A percentile compares a stretch with the other conserved stretches of the same genome.
These are phyloP conservation scores for Fragaria nilgerrensis DNA, from an alignment of 306 rosid genomes.

Conservation along the genomic window DNA sequence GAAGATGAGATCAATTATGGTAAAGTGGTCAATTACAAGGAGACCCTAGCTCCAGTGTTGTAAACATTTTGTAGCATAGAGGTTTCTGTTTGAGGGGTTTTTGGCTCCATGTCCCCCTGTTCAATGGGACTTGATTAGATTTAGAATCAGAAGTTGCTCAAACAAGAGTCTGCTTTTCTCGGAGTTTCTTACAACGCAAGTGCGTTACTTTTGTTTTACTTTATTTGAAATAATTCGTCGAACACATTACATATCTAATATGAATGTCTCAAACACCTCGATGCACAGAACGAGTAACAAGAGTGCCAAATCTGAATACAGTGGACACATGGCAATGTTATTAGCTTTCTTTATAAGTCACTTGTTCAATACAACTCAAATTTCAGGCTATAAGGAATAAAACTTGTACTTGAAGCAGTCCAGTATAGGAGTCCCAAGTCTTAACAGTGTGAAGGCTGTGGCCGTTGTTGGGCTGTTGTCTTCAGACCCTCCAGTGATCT, in stretches of 20 bases:
- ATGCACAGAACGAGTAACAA: neutral
- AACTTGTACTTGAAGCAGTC: constrained; percentile 5
- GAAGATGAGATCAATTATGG: neutral
- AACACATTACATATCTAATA: neutral
- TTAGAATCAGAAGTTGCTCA: too few relatives aligned
- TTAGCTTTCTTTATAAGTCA: neutral
- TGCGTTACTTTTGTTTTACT: neutral
- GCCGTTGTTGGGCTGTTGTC: constrained; percentile 15
- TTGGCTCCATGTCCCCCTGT: too few relatives aligned
- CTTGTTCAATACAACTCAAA: neutral
- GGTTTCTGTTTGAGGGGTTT: too few relatives aligned
- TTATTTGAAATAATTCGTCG: neutral
- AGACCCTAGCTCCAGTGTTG: neutral
- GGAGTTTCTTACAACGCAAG: too few relatives aligned
- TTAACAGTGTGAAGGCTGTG: neutral
- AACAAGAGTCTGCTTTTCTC: too few relatives aligned
- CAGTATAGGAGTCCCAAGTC: neutral
- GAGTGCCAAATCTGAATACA: too few relatives aligned
- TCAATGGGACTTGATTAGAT: too few relatives aligned
- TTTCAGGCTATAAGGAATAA: neutral
- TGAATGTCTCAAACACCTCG: neutral
- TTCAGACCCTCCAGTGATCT: constrained; percentile 16
- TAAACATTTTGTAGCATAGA: neutral
- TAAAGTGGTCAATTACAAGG: neutral
- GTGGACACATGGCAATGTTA: neutral